These are phyloP conservation scores for Heimioporus sp. DNA, from an alignment of 768 basidiomycete species.

Conservation along the genomic window DNA sequence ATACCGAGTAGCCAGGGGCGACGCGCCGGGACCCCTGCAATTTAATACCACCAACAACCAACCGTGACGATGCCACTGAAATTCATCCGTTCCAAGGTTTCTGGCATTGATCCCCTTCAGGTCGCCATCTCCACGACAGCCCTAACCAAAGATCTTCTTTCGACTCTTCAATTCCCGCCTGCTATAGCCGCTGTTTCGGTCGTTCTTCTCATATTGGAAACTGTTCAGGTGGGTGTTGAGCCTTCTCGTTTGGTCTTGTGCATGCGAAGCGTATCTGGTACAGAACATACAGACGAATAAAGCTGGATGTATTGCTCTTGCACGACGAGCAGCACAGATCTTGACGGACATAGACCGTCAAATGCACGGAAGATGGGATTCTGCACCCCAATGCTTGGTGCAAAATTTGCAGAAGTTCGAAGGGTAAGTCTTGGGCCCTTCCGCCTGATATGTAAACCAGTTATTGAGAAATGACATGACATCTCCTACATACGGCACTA, in stretches of 20 bases:
- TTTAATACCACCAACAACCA: no score
- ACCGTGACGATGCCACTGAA: slow-evolving; percentile 26
- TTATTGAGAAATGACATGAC: background rate
- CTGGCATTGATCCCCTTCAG: slow-evolving; percentile 27
- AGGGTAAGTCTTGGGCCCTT: slow-evolving; percentile 25
- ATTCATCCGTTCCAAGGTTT: slow-evolving; percentile 26
- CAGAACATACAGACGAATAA: slow-evolving; percentile 37
- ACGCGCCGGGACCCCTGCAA: no score
- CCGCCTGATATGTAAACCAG: background rate
- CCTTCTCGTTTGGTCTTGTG: background rate
- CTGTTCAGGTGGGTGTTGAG: slow-evolving; percentile 36
- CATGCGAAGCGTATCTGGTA: background rate
- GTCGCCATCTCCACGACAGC: slow-evolving; percentile 30
- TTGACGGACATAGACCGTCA: slow-evolving; percentile 43
- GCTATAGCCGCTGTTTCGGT: slow-evolving; percentile 39
- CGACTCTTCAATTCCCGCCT: slow-evolving; percentile 41
- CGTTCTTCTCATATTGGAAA: slow-evolving; percentile 44
- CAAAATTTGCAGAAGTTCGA: slow-evolving; percentile 43
- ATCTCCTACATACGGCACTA: slow-evolving; percentile 6
- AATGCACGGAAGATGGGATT: slow-evolving; percentile 45
- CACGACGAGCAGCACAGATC: slow-evolving; percentile 40
- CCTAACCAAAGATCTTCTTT: slow-evolving; percentile 31
- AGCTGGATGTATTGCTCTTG: slow-evolving; percentile 37
- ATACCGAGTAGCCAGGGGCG: no score
- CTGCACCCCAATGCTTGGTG: slow-evolving; percentile 38